Base-by-base conservation (phyloP, 768 basidiomycete species). In the Lanmaoa pseudosensibilis region DNA sequence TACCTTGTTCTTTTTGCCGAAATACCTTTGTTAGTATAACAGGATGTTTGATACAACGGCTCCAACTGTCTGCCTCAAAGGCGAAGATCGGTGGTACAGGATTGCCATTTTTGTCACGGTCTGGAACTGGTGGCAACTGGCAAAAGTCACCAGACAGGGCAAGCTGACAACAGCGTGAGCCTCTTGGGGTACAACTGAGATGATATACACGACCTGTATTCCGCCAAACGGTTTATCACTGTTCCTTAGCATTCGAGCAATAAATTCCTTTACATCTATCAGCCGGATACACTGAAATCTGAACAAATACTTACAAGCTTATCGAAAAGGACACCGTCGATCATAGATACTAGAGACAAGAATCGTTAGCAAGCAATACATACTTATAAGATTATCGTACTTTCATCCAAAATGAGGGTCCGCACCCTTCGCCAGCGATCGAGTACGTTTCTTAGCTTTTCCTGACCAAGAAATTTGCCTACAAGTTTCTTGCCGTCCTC, bases 131-230 rank as follows among this genome's bases (percentile, higher is more conserved):
- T 11, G 94, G 94, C 0, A 97, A 78, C 70, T 97, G 93, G 67
- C 85, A 94, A 70, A 95, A 95, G 67, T 97, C 94, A 8, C 94
- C 94, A 9, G 88, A 92, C 5, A 94, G 74, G 34, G 90, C 79
- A 50, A 94, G 81, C 88, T 94, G 56, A n/a, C 18, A 27, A 54
- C 11, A 18, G 18, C 16, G 38, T 57, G 52, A 56, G 46, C 40
- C 8, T 43, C 39, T 13, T 38, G 27, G 33, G 36, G 39, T 11
- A n/a, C 25, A 21, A n/a, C 30, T 2, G 15, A 56, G 16, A 40
- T 16, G 11, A 41, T n/a, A 52, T 52, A 8, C n/a, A 56, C 6
- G 40, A 88, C 89, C 78, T 94, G 92, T 45, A 96, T 92, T 5
- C 92, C 92, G 12, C 93, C 93, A 62, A 94, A 95, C 0, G 92